Percentiles rank a stretch among this genome's conserved stretches.
Conservation (phyloP, 2,329 filamentous ascomycete genomes). For the Tolypocladium amazonense region DNA sequence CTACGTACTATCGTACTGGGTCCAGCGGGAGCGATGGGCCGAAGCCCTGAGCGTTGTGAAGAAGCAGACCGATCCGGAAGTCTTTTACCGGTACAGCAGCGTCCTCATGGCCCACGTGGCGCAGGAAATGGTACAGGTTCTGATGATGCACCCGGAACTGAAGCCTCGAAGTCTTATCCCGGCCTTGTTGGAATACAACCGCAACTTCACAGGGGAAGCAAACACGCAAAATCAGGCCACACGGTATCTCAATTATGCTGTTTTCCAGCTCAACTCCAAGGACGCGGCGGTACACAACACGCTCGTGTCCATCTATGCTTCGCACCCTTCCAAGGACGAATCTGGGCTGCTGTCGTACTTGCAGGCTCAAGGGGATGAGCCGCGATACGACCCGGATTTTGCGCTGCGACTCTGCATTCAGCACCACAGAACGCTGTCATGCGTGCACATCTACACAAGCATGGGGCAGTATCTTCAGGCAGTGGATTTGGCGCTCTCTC, state of each 20-base stretch:
- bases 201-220: conserved; percentile 52
- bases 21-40: conserved; percentile 84
- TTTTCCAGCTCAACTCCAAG: conserved; percentile 72
- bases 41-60: conserved; percentile 84
- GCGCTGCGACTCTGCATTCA: conserved; percentile 92
- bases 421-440: conserved; percentile 83
- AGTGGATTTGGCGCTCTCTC: conserved; percentile 82
- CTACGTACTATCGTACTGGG: conserved; percentile 94
- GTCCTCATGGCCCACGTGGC: conserved; percentile 90
- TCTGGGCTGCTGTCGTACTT: conserved; percentile 79
- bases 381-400: conserved; percentile 89
- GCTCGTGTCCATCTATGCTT: conserved; percentile 89
- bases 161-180: conserved; percentile 84
- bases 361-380: conserved; percentile 78
- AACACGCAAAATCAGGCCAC: conserved; percentile 79
- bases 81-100: conserved; percentile 94
- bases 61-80: conserved; percentile 81
- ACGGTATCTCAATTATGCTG: conserved; percentile 85
- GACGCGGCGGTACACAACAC: conserved; percentile 93
- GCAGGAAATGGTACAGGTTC: conserved; percentile 80
- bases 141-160: conserved; percentile 83
- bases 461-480: conserved; percentile 94
- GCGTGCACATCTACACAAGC: conserved; percentile 92
- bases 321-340: conserved; percentile 73
- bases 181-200: conserved; percentile 88